These are phyloP conservation scores for Eimeria tenella DNA, from an alignment of 169 alveolate species.

Conservation along the genomic window DNA sequence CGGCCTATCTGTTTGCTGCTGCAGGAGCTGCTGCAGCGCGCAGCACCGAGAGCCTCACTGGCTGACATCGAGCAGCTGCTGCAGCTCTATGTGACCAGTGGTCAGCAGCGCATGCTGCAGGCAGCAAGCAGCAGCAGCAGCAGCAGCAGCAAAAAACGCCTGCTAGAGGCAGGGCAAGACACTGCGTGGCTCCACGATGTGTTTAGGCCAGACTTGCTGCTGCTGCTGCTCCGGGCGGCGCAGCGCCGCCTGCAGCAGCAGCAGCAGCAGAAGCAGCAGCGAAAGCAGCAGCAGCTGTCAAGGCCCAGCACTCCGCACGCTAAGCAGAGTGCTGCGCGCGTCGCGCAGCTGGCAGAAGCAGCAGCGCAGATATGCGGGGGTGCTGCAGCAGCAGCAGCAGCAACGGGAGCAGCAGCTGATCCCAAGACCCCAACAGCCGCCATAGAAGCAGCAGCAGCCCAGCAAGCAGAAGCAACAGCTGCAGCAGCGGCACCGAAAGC, in stretches of 20 bases:
- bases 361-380: slow-evolving; percentile 40
- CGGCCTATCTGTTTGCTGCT: slow-evolving; percentile 41
- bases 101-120: slow-evolving; percentile 14
- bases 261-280: slow-evolving; percentile 26
- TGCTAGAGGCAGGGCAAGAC: slow-evolving; percentile 10
- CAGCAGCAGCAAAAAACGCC: slow-evolving; percentile 17
- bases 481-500: slow-evolving; percentile 20
- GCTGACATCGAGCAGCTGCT: slow-evolving; percentile 39
- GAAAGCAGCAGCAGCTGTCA: background rate
- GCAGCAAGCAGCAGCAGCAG: slow-evolving; percentile 35
- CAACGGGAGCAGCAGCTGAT: background rate
- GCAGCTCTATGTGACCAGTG: slow-evolving; percentile 59
- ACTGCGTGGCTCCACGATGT: slow-evolving; percentile 37
- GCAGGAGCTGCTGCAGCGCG: slow-evolving; percentile 45
- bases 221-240: slow-evolving; percentile 38
- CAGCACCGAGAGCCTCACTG: slow-evolving; percentile 39
- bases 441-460: background rate
- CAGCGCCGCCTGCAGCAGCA: slow-evolving; percentile 43
- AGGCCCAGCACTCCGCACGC: background rate
- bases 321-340: background rate
- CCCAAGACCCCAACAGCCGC: background rate
- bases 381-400: slow-evolving; percentile 21
- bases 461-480: slow-evolving; percentile 15
- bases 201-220: slow-evolving; percentile 21
- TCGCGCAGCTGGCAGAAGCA: slow-evolving; percentile 22